Evolutionary conservation across 352 stramenopile species (phyloP), one percentile per base, ranked within the genome.

Genomic region (Globisporangium sylvaticum): DNA sequence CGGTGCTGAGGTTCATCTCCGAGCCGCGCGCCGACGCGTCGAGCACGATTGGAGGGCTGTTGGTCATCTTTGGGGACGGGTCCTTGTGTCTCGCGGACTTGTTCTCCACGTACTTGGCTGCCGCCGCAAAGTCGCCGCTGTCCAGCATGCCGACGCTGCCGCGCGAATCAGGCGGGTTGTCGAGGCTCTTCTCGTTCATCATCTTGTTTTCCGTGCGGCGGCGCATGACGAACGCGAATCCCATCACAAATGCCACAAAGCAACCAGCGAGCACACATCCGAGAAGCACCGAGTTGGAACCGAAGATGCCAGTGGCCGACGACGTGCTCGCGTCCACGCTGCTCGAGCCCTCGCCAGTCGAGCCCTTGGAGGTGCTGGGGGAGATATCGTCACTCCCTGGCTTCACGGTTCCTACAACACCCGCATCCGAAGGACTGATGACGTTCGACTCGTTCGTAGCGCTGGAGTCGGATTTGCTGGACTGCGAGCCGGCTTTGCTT

Each of bases 161-260:
- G 0, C 66, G 72, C 12, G 74, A 81, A 12, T 66, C 65, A 20
- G 58, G 39, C 29, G 60, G 29, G 15, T 50, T 57, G 46, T 68
- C 62, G 7, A 77, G 27, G 46, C 75, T 64, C 62, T 84, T 84
- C 64, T 77, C 75, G 8, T 68, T 60, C 20, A 56, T 57, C 62
- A 73, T 74, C 37, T 68, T 69, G 37, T 67, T 64, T 32, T 83
- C 70, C 15, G 84, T 78, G 4, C 80, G 76, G 10, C 73, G 78
- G 1, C 80, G 78, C 70, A 86, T 81, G 39, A 87, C 63, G 27
- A 88, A 82, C 8, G 64, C 72, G 31, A 85, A 82, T n/a, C 68
- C 68, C 50, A 73, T 57, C 25, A 73, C 64, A 27, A 53, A 66
- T 4, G 53, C 68, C 15, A 73, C 63, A 34, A 73, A 85, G 61